Conservation (phyloP, 2,329 filamentous ascomycete genomes). For the Epichloe typhina region DNA sequence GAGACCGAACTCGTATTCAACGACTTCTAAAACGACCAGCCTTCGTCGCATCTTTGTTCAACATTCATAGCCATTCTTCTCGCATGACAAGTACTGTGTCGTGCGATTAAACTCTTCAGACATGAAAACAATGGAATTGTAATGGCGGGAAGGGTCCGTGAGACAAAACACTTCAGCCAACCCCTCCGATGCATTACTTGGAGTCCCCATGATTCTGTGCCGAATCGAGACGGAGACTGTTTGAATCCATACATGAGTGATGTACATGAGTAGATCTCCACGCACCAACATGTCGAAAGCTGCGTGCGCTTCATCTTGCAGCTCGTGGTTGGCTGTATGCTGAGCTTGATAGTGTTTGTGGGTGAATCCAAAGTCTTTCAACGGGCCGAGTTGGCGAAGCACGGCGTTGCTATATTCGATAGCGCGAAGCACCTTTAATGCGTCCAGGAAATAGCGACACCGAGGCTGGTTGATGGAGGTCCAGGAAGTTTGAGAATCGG, state of each 20-base stretch:
- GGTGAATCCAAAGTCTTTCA: conserved; percentile 7
- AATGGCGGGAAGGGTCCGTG: conserved; percentile 56
- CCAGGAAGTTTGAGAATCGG: conserved; percentile 55
- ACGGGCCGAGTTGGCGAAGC: conserved; percentile 5
- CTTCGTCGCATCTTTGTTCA: too few species aligned
- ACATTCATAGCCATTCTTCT: too few species aligned
- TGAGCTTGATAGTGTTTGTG: conserved; percentile 6
- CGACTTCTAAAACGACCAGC: too few species aligned
- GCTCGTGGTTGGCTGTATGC: conserved; percentile 38
- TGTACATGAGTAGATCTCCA: conserved; percentile 58
- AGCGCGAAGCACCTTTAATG: conserved; percentile 56
- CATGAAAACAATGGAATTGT: conserved; percentile 65
- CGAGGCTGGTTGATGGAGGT: conserved; percentile 44
- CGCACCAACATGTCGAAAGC: conserved; percentile 51
- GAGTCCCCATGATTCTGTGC: conserved; percentile 50
- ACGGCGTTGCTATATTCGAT: conserved; percentile 56
- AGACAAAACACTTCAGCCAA: conserved; percentile 65
- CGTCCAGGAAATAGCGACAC: conserved; percentile 59
- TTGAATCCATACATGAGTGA: conserved; percentile 54
- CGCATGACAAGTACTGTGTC: conserved; percentile 38
- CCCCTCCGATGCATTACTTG: conserved; percentile 54
- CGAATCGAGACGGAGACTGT: conserved; percentile 55
- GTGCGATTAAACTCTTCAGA: conserved; percentile 63
- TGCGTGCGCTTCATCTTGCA: conserved; percentile 48
- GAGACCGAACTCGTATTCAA: too few species aligned